Evolutionary conservation across 148 eudicot genomes (phyloP), one percentile per base, ranked within the genome.

Genomic region (Camellia sinensis): DNA sequence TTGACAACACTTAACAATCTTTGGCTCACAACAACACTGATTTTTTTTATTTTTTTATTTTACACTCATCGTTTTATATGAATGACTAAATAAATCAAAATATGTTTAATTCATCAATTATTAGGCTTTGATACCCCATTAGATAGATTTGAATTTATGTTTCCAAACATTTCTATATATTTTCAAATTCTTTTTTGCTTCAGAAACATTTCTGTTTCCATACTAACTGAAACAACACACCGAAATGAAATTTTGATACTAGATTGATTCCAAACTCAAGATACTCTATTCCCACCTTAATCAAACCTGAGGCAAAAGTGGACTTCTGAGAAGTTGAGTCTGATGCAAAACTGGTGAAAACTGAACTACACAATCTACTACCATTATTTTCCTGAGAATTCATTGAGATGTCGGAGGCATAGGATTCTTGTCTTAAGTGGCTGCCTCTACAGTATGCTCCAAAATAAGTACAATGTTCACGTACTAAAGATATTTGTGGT

Each of bases 401-500:
- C 78, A 67, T 76, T 10, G 84, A 65, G 79, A 80, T 75, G 63
- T 84, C 82, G 15, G 87, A 80, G 54, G 84, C 48, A 86, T 79
- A 75, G 41, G 81, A 80, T 69, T 87, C 86, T 71, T 74, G 86
- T 79, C 85, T 86, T 74, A 83, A 87, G 76, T 85, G 80, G 78
- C 87, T 84, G 75, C 73, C 88, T 83, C 83, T 83, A 77, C 99
- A 96, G 80, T 87, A 96, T 66, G 99, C 91, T 45, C 99, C 99
- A 77, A 87, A 84, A 85, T 93, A 96, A 37, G 92, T 86, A 84
- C 98, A 96, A 80, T 92, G 92, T 82, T 92, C 99, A 54, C 79
- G 86, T 44, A 87, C 91, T 85, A 96, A 78, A 78, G 98, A 91
- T 83, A 96, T 86, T 83, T 91, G 97, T 71, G 99, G 99, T 74